Evolutionary conservation across 345 rosid genomes (phyloP).

Genomic region (Eucalyptus polyanthemos): DNA sequence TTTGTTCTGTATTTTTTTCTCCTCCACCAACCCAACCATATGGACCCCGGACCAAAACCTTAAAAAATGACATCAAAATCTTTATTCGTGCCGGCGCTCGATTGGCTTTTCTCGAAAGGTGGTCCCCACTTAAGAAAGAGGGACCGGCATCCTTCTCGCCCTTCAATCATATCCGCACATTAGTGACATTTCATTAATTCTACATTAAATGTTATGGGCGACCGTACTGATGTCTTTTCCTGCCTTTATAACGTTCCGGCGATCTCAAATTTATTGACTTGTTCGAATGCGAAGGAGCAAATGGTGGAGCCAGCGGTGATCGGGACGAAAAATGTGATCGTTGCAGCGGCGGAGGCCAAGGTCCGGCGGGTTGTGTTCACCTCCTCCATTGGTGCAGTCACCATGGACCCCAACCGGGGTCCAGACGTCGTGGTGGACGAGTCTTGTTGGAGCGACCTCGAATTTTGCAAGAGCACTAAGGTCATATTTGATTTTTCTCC

Average conservation of each 20-base stretch:
- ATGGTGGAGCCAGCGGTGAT: slow-evolving; percentile 97
- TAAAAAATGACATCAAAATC: background rate
- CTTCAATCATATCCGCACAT: background rate
- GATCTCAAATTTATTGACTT: background rate
- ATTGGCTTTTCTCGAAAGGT: background rate
- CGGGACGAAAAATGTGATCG: slow-evolving; percentile 76
- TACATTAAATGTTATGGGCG: background rate
- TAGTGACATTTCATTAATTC: background rate
- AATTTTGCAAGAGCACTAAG: slow-evolving; percentile 91
- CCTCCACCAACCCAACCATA: background rate
- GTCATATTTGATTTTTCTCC: slow-evolving; percentile 3
- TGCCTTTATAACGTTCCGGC: background rate
- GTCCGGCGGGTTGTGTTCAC: slow-evolving; percentile 88
- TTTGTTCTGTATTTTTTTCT: background rate
- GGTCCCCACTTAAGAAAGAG: background rate
- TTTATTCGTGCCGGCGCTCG: background rate
- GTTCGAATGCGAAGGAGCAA: slow-evolving; percentile 39
- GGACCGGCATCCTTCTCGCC: background rate
- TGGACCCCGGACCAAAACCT: background rate
- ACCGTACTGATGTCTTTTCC: background rate
- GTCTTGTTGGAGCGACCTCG: slow-evolving; percentile 96
- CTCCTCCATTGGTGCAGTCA: slow-evolving; percentile 83
- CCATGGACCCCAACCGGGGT: slow-evolving; percentile 81
- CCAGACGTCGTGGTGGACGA: slow-evolving; percentile 76
- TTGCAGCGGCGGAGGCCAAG: slow-evolving; percentile 75